Percentiles rank a stretch among this genome's conserved stretches.
Conservation (phyloP, 2,329 filamentous ascomycete species). For the Colletotrichum eleusines region DNA sequence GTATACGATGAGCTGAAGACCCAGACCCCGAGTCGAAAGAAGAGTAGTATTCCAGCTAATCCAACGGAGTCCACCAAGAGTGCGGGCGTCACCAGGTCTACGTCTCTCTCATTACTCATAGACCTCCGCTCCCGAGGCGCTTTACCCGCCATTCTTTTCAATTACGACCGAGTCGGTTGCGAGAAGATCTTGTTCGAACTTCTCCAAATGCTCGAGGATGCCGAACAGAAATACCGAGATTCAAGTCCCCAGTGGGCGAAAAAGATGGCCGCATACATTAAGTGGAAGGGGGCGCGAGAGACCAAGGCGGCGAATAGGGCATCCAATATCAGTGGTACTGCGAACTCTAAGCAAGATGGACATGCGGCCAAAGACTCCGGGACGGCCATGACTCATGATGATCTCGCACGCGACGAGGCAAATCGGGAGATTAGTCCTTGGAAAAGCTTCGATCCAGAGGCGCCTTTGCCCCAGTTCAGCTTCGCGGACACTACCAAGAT, state of each 20-base stretch:
- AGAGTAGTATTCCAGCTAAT: background rate
- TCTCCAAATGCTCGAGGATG: slow-evolving; percentile 63
- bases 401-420: slow-evolving; percentile 68
- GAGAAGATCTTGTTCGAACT: slow-evolving; percentile 68
- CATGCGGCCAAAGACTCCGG: slow-evolving; percentile 51
- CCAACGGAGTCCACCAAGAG: background rate
- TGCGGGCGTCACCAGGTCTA: slow-evolving; percentile 32
- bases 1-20: slow-evolving; percentile 60
- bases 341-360: slow-evolving; percentile 42
- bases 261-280: slow-evolving; percentile 68
- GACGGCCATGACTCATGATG: slow-evolving; percentile 62
- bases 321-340: slow-evolving; percentile 44
- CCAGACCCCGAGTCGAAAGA: background rate
- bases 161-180: slow-evolving; percentile 77
- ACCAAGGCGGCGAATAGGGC: slow-evolving; percentile 50
- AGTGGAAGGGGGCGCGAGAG: slow-evolving; percentile 62
- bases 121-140: slow-evolving; percentile 73
- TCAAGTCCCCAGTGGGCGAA: slow-evolving; percentile 70
- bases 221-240: slow-evolving; percentile 58
- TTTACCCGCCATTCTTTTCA: slow-evolving; percentile 81
- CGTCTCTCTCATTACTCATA: slow-evolving; percentile 64
- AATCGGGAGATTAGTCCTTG: slow-evolving; percentile 67
- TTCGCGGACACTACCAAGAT: slow-evolving; percentile 74
- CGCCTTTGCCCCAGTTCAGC: slow-evolving; percentile 71
- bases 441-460: slow-evolving; percentile 76